A percentile compares a stretch with the other conserved stretches of the same genome.
phyloP scores from a whole-genome alignment of 768 basidiomycete species.

The Boletus subcaerulescens region DNA sequence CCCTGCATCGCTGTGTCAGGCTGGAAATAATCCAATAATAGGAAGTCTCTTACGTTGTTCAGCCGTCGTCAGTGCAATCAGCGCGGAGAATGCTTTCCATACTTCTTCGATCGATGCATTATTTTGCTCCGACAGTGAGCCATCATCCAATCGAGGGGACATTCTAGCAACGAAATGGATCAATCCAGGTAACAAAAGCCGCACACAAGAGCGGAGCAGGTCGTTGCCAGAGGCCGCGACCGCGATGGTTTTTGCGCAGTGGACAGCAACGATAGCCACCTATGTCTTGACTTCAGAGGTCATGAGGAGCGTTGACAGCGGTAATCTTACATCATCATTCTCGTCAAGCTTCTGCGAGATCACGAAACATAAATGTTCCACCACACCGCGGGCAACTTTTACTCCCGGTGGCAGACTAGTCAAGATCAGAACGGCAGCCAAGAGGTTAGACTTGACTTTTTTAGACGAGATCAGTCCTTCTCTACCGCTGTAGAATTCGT shows the following conservation, averaged over 20 bases:
- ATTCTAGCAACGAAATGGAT: conserved; percentile 77
- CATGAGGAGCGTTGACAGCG: background rate
- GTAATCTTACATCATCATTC: conserved; percentile 54
- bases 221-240: conserved; percentile 66
- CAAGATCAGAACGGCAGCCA: conserved; percentile 81
- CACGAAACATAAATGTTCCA: conserved; percentile 84
- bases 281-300: conserved; percentile 29
- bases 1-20: conserved; percentile 41
- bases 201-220: conserved; percentile 66
- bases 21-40: background rate
- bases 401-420: conserved; percentile 70
- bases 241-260: conserved; percentile 85
- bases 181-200: conserved; percentile 73
- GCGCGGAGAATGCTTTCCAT: conserved; percentile 72
- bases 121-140: conserved; percentile 52
- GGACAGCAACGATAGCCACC: conserved; percentile 81
- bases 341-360: conserved; percentile 79
- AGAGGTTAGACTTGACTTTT: conserved; percentile 88
- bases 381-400: conserved; percentile 65
- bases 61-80: conserved; percentile 55
- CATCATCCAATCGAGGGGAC: conserved; percentile 59
- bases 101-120: conserved; percentile 70
- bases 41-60: conserved; percentile 58
- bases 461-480: conserved; percentile 69
- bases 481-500: conserved; percentile 57